Evolutionary conservation across 192 early-diverging fungal genomes (phyloP).

Genomic region (Linnemannia exigua): DNA sequence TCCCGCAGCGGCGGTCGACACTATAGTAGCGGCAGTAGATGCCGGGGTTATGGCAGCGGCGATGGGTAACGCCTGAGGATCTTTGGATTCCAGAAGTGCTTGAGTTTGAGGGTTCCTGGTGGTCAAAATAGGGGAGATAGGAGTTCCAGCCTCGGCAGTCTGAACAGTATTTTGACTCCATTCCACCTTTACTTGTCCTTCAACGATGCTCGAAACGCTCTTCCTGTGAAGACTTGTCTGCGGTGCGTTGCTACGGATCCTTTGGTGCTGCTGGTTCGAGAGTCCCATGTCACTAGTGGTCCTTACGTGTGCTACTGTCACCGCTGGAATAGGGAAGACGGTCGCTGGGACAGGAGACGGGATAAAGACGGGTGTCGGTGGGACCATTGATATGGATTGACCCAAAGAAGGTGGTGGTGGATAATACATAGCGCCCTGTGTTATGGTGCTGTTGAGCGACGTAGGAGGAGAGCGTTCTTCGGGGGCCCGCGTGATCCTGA

Average conservation of each 20-base stretch:
- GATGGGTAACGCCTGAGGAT: not conserved
- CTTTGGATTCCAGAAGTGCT: not conserved
- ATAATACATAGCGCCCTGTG: not conserved
- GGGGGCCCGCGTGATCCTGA: not conserved
- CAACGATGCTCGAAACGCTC: not conserved
- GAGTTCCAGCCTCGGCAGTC: not conserved
- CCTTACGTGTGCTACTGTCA: not conserved
- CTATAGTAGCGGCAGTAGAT: not conserved
- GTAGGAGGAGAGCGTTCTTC: not conserved
- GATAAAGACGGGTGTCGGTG: not conserved
- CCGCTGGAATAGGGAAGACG: not conserved
- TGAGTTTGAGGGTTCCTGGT: not conserved
- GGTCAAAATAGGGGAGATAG: not conserved
- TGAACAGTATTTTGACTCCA: not conserved
- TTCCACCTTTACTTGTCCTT: not conserved
- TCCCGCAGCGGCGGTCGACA: no score
- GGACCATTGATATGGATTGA: not conserved
- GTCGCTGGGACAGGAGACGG: not conserved
- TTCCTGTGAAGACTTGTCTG: not conserved
- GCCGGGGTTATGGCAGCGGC: not conserved
- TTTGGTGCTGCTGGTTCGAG: not conserved
- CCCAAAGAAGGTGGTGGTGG: not conserved
- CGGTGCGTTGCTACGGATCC: not conserved
- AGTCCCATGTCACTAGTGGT: not conserved
- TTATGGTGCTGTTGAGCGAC: not conserved